Conservation (phyloP, 2,329 filamentous ascomycete genomes). For the Talaromyces atroroseus region DNA sequence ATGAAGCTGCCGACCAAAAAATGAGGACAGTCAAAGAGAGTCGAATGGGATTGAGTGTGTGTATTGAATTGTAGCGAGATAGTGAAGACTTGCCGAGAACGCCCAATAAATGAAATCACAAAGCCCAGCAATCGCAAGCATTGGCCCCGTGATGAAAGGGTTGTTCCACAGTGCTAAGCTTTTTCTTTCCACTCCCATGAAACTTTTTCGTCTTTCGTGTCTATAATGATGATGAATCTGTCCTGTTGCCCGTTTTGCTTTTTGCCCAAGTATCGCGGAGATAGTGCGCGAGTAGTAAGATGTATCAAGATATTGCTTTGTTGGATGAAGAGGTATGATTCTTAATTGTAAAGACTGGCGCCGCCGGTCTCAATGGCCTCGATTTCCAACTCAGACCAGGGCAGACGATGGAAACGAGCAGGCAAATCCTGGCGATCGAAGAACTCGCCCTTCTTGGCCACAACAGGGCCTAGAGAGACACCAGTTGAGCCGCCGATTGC, state of each 20-base stretch:
- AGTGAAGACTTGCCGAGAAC: neutral
- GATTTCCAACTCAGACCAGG: conserved; percentile 77
- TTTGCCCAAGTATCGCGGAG: neutral
- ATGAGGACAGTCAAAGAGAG: neutral
- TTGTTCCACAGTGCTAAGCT: neutral
- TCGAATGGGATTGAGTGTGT: neutral
- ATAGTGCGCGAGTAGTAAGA: neutral
- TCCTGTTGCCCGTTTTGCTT: neutral
- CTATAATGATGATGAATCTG: neutral
- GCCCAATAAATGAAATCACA: neutral
- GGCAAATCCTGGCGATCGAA: conserved; percentile 91
- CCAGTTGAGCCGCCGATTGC: conserved; percentile 59
- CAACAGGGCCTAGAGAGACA: conserved; percentile 65
- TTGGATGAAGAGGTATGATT: neutral
- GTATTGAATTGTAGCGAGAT: neutral
- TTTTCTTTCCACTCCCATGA: neutral
- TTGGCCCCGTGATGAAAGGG: neutral
- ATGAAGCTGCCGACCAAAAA: neutral
- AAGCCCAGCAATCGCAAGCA: neutral
- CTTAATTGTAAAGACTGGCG: conserved; percentile 58
- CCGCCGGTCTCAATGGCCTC: conserved; percentile 94
- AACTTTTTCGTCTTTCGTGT: neutral
- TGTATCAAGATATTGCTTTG: conserved; percentile 13
- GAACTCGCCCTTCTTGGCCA: conserved; percentile 65
- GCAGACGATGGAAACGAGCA: conserved; percentile 68